Percentiles rank a stretch among this genome's conserved stretches.
Evolutionary conservation across 1,284 basidiomycete genomes (phyloP).

Genomic region (Pseudozyma sp.): DNA sequence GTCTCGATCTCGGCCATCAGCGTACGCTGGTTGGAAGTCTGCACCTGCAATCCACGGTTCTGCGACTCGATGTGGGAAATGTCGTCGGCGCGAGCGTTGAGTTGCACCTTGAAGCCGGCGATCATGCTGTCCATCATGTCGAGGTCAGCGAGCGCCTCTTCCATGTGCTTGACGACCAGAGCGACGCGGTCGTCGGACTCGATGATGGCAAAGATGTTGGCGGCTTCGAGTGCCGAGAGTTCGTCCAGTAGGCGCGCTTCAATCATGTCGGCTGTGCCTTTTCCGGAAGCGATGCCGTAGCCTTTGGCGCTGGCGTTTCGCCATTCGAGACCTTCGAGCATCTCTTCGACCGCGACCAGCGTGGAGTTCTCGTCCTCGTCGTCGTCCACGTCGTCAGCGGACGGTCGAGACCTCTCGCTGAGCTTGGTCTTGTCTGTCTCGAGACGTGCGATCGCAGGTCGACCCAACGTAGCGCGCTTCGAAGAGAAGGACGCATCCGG

Average conservation of each 20-base stretch:
- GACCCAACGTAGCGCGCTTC: conserved; percentile 38
- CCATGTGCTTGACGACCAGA: conserved; percentile 87
- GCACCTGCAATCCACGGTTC: conserved; percentile 94
- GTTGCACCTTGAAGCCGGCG: conserved; percentile 61
- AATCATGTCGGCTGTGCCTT: conserved; percentile 67
- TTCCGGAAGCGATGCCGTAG: conserved; percentile 22
- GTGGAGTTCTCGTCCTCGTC: conserved; percentile 64
- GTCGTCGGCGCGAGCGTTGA: conserved; percentile 74
- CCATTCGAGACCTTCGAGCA: conserved; percentile 99
- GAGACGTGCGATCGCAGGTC: conserved; percentile 33
- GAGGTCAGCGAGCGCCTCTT: conserved; percentile 84
- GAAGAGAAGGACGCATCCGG: conserved; percentile 22
- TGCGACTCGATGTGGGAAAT: conserved; percentile 96
- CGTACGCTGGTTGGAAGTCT: conserved; percentile 92
- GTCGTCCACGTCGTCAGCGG: conserved; percentile 11
- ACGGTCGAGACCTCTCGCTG: conserved; percentile 4
- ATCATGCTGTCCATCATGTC: conserved; percentile 76
- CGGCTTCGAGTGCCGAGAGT: conserved; percentile 70
- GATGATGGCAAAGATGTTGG: conserved; percentile 95
- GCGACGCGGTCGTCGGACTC: conserved; percentile 87
- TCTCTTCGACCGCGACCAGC: conserved; percentile 80
- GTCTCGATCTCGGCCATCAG: conserved; percentile 63
- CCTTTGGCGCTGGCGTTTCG: conserved; percentile 30
- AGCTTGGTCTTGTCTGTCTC: conserved; percentile 21
- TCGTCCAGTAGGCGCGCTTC: conserved; percentile 66